A percentile compares a stretch with the other conserved stretches of the same genome.
Conservation (phyloP, 1,284 basidiomycete species). For the Sporisorium sorghi region DNA sequence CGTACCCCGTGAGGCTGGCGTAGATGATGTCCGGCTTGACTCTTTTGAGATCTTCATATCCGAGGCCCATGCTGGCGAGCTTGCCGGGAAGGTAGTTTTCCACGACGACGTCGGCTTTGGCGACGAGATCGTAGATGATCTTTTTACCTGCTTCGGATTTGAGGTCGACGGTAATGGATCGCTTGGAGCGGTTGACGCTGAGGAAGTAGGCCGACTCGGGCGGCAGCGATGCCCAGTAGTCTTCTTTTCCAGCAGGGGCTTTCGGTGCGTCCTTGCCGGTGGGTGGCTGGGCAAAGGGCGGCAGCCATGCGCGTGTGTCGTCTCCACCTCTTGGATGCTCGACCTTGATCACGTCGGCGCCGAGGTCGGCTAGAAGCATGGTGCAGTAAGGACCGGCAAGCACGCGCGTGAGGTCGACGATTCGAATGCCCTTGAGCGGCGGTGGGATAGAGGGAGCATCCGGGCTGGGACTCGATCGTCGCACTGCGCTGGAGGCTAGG, state of each 20-base stretch:
- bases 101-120: slow-evolving; percentile 81
- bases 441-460: slow-evolving; percentile 71
- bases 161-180: slow-evolving; percentile 84
- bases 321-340: slow-evolving; percentile 76
- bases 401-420: slow-evolving; percentile 88
- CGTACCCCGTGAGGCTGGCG: slow-evolving; percentile 91
- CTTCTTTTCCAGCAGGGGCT: slow-evolving; percentile 71
- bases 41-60: slow-evolving; percentile 82
- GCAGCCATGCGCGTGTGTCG: slow-evolving; percentile 78
- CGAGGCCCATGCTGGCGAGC: slow-evolving; percentile 83
- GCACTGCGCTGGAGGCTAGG: slow-evolving; percentile 1
- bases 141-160: slow-evolving; percentile 82
- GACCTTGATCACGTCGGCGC: slow-evolving; percentile 86
- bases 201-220: slow-evolving; percentile 95
- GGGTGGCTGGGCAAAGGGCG: slow-evolving; percentile 49
- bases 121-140: slow-evolving; percentile 80
- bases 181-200: slow-evolving; percentile 88
- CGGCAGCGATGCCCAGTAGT: slow-evolving; percentile 75
- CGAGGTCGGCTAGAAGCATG: slow-evolving; percentile 81
- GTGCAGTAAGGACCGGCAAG: slow-evolving; percentile 89
- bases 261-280: slow-evolving; percentile 41
- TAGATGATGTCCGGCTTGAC: slow-evolving; percentile 88
- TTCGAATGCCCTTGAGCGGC: slow-evolving; percentile 81
- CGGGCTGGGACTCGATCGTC: slow-evolving; percentile 4
- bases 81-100: slow-evolving; percentile 74